Conservation (phyloP, 2,329 filamentous ascomycete species). For the Apiospora phragmitis region DNA sequence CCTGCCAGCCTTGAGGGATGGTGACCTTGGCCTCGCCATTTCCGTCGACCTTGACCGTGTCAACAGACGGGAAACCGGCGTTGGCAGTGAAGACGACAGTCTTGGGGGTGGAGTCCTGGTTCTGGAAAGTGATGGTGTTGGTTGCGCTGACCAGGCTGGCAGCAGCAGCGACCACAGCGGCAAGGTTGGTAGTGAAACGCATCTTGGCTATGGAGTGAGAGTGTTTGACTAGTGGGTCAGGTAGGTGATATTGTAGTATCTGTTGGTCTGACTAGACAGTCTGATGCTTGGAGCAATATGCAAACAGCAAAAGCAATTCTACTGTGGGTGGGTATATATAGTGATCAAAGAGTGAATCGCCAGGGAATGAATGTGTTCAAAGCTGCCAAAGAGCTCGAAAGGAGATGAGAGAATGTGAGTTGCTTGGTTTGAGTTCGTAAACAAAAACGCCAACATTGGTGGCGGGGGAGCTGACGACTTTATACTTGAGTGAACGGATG, state of each 20-base stretch:
- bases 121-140: slow-evolving; percentile 58
- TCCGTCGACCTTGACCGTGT: slow-evolving; percentile 40
- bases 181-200: slow-evolving; percentile 51
- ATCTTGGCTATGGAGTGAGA: slow-evolving; percentile 42
- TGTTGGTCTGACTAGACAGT: slow-evolving; percentile 14
- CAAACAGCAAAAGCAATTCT: slow-evolving; percentile 15
- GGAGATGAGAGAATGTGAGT: slow-evolving; percentile 20
- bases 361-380: slow-evolving; percentile 24
- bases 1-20: slow-evolving; percentile 46
- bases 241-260: slow-evolving; percentile 16
- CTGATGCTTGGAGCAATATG: slow-evolving; percentile 13
- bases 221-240: slow-evolving; percentile 18
- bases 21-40: slow-evolving; percentile 40
- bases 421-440: slow-evolving; percentile 6
- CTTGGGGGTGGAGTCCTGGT: slow-evolving; percentile 53
- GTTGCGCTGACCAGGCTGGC: slow-evolving; percentile 44
- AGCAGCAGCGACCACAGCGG: slow-evolving; percentile 42
- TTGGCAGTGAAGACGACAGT: slow-evolving; percentile 52
- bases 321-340: slow-evolving; percentile 18
- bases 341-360: slow-evolving; percentile 33
- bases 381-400: slow-evolving; percentile 25
- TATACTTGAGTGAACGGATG: not conserved
- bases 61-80: slow-evolving; percentile 36
- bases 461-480: not conserved
- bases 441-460: not conserved